Evolutionary conservation across 805 yeast genomes (phyloP), one percentile per base, ranked within the genome.

Genomic region (Metschnikowia kofuensis): DNA sequence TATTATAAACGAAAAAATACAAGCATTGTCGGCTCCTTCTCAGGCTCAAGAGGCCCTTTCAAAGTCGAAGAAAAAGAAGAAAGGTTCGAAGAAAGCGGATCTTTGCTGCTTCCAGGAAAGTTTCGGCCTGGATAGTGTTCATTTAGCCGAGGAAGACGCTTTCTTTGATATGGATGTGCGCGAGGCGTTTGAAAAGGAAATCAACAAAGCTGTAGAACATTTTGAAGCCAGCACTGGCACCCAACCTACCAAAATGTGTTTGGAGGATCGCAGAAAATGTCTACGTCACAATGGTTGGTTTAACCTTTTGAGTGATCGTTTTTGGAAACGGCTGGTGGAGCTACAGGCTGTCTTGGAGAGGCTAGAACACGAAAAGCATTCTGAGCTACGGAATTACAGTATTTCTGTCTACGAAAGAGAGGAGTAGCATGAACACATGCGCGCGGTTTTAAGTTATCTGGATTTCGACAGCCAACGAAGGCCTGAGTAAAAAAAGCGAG

Each of bases 201-300:
- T 57, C 8, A 54, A 56, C 6, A 52, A 60, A 2, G 41, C 57
- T 26, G 58, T 57, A 27, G 28, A 40, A 34, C 10, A 36, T n/a
- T 39, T 55, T 53, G n/a, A 39, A 1, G 59, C 49, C 12, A 59
- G 55, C 5, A 6, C 38, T 21, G 32, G 26, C 7, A 32, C 32
- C 6, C 14, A 16, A 15, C 6, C 14, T 28, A 38, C 37, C n/a
- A 45, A 34, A 14, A 43, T 78, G 1, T 84, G 89, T 56, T 58
- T 81, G 7, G 61, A 68, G 9, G 87, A 83, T 42, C 77, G 76
- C 51, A 70, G 76, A 46, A 82, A 80, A 54, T 84, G 89, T 60
- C 59, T 60, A 3, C 75, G 77, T 41, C 89, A 84, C 53, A 70
- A 66, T 42, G 77, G 79, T 1, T 79, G 84, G 83, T 66, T 67